Percentiles rank a stretch among this genome's conserved stretches.
Conservation (phyloP, 495 filamentous ascomycete species). For the Physcia stellaris region DNA sequence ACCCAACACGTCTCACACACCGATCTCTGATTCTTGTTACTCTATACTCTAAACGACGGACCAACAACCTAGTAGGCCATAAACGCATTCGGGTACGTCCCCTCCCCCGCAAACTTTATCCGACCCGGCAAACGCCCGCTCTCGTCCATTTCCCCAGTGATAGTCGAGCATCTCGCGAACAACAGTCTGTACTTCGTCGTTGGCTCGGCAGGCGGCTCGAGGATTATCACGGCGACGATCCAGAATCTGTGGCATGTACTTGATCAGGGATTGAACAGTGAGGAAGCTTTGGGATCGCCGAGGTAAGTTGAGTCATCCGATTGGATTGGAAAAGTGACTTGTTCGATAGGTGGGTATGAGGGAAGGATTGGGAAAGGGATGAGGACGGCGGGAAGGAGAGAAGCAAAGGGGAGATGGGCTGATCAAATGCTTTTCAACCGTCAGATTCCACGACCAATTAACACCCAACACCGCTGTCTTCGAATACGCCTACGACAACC, state of each 20-base stretch:
- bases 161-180: conserved; percentile 50
- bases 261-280: conserved; percentile 43
- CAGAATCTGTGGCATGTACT: conserved; percentile 64
- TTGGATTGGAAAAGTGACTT: no score
- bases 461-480: conserved; percentile 33
- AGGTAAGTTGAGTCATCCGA: no score
- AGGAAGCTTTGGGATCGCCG: conserved; percentile 49
- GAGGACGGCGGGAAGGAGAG: no score
- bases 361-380: no score
- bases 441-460: conserved; percentile 14
- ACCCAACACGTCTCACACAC: no score
- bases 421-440: no score
- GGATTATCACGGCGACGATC: conserved; percentile 74
- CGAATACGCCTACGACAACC: conserved; percentile 57
- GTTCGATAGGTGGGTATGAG: no score
- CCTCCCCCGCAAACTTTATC: conserved; percentile 70
- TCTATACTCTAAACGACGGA: no score
- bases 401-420: no score
- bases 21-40: no score
- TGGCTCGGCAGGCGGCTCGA: conserved; percentile 73
- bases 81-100: conserved; percentile 74
- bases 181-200: conserved; percentile 53
- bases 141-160: conserved; percentile 64
- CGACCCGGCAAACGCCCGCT: conserved; percentile 68
- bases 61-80: no score